Base-by-base conservation (phyloP, 306 rosid species). In the Quercus cerris region DNA sequence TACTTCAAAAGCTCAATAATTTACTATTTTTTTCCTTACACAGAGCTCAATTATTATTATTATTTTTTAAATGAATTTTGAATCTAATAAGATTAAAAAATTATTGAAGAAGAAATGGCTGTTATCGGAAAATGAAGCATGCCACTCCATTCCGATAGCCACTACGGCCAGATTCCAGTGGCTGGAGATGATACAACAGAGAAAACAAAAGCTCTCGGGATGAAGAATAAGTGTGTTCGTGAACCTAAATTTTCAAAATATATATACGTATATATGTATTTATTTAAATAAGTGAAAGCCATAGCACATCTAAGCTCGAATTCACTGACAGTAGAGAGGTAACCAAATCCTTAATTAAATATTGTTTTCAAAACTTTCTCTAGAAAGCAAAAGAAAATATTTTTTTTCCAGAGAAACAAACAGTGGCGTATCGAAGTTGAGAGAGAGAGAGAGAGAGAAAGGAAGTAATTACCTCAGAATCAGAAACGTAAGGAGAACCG, bases 391-490 rank as follows among this genome's bases (percentile, higher is more conserved):
- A 14, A 9, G 51, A 22, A 19, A n/a, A 25, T 25, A 25, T 35
- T 38, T 38, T 6, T 22, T 25, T 35, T 4, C 19, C 12, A 71
- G 14, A 69, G 64, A 27, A 46, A 10, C 15, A 68, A 68, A 62
- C 12, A 44, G 54, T 18, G 56, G 33, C 1, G 49, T 67, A 33
- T 3, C 3, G 14, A 13, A 33, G n/a, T 22, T 38, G 11, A 31
- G 33, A 30, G 5, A 30, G 33, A 30, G 33, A 30, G 41, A 38
- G 11, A 38, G 72, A 22, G 22, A 49, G 72, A 22, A 19, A 49
- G 22, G n/a, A 61, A 23, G 54, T 35, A 28, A 17, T 44, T n/a
- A 86, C 85, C 86, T 73, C 82, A 25, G 74, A 49, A 11, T 49
- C 54, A 49, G 46, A 38, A 38, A 38, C 10, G 46, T 38, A 38